phyloP scores from a whole-genome alignment of 2,329 filamentous ascomycete species.

The Xenosphaeropsis pyriputrescens region DNA sequence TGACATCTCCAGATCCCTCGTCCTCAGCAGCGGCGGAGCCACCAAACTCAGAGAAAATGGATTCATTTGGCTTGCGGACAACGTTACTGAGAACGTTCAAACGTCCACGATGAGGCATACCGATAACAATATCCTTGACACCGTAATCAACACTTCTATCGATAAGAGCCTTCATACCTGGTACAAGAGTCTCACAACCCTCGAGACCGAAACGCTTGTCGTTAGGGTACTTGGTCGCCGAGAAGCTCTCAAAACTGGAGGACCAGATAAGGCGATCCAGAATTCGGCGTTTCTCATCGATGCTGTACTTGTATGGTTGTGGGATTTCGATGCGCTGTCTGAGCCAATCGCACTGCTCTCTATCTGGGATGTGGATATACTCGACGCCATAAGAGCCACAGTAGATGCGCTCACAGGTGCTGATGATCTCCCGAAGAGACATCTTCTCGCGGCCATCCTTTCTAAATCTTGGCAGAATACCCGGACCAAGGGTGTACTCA shows the following conservation, averaged over 20 bases:
- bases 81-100: constrained; percentile 97
- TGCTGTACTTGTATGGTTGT: constrained; percentile 88
- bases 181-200: constrained; percentile 91
- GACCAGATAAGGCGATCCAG: constrained; percentile 97
- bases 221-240: constrained; percentile 96
- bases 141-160: constrained; percentile 97
- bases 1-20: constrained; percentile 96
- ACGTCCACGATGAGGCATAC: constrained; percentile 97
- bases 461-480: constrained; percentile 90
- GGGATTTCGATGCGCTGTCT: constrained; percentile 90
- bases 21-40: constrained; percentile 78
- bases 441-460: constrained; percentile 83
- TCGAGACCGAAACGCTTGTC: constrained; percentile 99
- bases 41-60: constrained; percentile 97
- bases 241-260: constrained; percentile 91
- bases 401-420: constrained; percentile 87
- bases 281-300: constrained; percentile 96
- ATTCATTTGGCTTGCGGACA: constrained; percentile 97
- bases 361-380: constrained; percentile 97
- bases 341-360: constrained; percentile 97
- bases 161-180: constrained; percentile 98
- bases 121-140: constrained; percentile 97
- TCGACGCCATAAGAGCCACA: constrained; percentile 95
- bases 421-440: constrained; percentile 89
- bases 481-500: constrained; percentile 83